Evolutionary conservation across 2,329 filamentous ascomycete species (phyloP).

Genomic region (Pseudogymnoascus sp.): DNA sequence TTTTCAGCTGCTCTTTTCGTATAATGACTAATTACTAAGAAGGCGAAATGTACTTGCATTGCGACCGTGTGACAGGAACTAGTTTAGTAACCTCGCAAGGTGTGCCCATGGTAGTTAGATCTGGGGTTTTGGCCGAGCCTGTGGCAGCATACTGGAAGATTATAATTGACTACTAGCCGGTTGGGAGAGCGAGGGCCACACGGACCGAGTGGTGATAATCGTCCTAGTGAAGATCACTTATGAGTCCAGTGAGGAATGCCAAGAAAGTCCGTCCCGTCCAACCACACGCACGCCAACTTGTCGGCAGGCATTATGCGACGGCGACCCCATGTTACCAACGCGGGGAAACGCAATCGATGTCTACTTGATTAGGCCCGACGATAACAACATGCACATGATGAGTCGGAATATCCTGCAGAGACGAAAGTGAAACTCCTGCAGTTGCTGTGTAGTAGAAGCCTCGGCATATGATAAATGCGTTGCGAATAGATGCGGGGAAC

Average conservation of each 20-base stretch:
- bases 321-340: background rate
- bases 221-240: background rate
- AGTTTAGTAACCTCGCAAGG: too few species aligned
- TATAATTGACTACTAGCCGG: background rate
- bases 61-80: too few species aligned
- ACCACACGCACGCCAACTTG: background rate
- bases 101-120: too few species aligned
- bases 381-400: background rate
- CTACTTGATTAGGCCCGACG: background rate
- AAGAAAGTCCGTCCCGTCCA: background rate
- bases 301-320: background rate
- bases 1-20: background rate
- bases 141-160: too few species aligned
- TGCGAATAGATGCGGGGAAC: background rate
- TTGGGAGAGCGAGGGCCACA: background rate
- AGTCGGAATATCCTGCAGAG: background rate
- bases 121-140: too few species aligned
- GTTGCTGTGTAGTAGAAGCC: background rate
- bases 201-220: background rate
- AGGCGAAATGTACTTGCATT: background rate
- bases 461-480: background rate
- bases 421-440: background rate
- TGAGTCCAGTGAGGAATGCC: background rate
- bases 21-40: background rate
- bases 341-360: background rate